phyloP scores from a whole-genome alignment of 768 basidiomycete species.

The Leccinum pellstonianum region DNA sequence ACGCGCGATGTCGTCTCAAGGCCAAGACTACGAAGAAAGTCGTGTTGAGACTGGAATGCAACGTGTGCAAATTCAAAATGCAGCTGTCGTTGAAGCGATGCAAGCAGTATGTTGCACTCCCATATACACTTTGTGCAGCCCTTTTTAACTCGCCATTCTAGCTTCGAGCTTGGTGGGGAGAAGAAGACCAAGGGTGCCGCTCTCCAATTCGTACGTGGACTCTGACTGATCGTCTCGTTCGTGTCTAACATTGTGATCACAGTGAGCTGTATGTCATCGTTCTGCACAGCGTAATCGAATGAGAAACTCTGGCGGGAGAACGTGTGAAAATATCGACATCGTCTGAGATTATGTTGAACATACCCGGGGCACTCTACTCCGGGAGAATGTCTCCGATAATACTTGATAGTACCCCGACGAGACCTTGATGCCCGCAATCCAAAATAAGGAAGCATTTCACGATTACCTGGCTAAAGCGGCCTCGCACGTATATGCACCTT shows the following conservation, averaged over 20 bases:
- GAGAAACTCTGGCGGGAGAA: too few relatives aligned
- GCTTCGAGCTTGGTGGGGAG: slow-evolving; percentile 99
- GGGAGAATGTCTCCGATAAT: too few relatives aligned
- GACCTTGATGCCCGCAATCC: too few relatives aligned
- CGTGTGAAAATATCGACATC: too few relatives aligned
- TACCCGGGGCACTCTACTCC: too few relatives aligned
- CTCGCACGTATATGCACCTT: too few relatives aligned
- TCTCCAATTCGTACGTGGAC: slow-evolving; percentile 79
- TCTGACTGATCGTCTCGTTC: background rate
- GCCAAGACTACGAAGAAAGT: slow-evolving; percentile 99
- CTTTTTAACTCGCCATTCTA: slow-evolving; percentile 28
- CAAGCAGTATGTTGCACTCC: slow-evolving; percentile 79
- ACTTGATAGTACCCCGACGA: too few relatives aligned
- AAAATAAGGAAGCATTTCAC: too few relatives aligned
- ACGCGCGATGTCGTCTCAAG: slow-evolving; percentile 36
- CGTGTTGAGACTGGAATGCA: slow-evolving; percentile 96
- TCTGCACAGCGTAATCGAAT: background rate
- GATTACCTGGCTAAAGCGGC: too few relatives aligned
- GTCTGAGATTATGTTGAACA: too few relatives aligned
- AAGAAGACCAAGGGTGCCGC: slow-evolving; percentile 99
- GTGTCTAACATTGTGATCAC: slow-evolving; percentile 5
- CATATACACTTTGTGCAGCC: background rate
- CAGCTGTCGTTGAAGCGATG: slow-evolving; percentile 95
- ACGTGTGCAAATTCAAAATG: slow-evolving; percentile 98
- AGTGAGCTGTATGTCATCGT: slow-evolving; percentile 25